Evolutionary conservation across 2,329 filamentous ascomycete genomes (phyloP).

Genomic region (Chrysoporthe deuterocubensis): DNA sequence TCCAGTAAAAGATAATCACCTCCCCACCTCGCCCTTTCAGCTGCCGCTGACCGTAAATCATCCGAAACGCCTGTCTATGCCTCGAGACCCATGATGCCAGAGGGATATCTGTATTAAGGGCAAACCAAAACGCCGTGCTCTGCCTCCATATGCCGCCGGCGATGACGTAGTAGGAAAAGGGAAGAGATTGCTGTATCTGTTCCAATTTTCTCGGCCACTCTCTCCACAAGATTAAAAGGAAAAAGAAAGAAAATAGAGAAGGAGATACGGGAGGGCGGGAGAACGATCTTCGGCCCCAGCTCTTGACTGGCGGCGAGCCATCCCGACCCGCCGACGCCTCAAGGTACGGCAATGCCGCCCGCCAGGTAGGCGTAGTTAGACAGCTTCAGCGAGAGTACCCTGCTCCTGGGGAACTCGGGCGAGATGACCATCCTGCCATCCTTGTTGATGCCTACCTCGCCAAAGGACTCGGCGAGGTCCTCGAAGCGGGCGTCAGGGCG

Average conservation of each 20-base stretch:
- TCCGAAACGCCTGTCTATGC: conserved; percentile 26
- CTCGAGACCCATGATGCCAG: conserved; percentile 20
- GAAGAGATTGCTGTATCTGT: conserved; percentile 3
- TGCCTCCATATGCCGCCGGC: conserved; percentile 19
- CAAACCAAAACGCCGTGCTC: conserved; percentile 28
- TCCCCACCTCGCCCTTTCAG: not conserved
- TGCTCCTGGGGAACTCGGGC: conserved; percentile 57
- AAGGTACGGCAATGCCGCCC: conserved; percentile 42
- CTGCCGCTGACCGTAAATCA: not conserved
- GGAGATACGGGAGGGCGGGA: not conserved
- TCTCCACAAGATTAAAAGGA: conserved; percentile 1
- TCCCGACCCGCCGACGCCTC: not conserved
- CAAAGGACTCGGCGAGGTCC: conserved; percentile 67
- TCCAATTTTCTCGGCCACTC: not conserved
- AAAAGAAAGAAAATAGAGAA: not conserved
- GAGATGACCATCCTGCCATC: conserved; percentile 62
- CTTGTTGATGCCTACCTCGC: conserved; percentile 61
- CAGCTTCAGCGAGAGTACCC: conserved; percentile 60
- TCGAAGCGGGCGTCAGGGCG: conserved; percentile 64
- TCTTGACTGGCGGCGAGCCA: not conserved
- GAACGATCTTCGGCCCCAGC: not conserved
- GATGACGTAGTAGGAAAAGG: not conserved
- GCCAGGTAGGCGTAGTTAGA: conserved; percentile 59
- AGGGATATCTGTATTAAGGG: conserved; percentile 14
- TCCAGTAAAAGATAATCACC: not conserved